Conservation (phyloP, 2,329 filamentous ascomycete species). For the Aspergillus pseudoviridinutans region DNA sequence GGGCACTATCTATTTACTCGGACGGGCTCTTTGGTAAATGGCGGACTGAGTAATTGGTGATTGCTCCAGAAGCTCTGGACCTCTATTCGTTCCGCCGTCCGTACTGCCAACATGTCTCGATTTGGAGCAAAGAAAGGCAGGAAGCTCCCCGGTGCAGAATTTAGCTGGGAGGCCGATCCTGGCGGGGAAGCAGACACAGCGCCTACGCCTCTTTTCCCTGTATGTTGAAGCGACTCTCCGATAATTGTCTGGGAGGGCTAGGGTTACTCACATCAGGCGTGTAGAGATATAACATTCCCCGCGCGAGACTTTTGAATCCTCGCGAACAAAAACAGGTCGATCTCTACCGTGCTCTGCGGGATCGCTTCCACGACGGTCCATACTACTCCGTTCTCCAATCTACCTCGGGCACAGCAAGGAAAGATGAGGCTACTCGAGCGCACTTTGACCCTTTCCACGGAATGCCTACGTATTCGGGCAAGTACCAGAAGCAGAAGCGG, state of each 20-base stretch:
- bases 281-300: constrained; percentile 37
- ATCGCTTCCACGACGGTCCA: constrained; percentile 56
- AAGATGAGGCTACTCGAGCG: constrained; percentile 40
- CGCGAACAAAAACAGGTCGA: constrained; percentile 48
- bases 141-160: constrained; percentile 39
- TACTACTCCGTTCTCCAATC: constrained; percentile 54
- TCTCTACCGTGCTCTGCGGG: constrained; percentile 50
- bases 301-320: constrained; percentile 27
- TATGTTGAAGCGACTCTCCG: constrained; percentile 24
- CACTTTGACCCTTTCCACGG: constrained; percentile 60
- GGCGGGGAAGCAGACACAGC: constrained; percentile 41
- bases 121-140: constrained; percentile 36
- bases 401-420: constrained; percentile 38
- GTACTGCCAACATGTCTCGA: constrained; percentile 33
- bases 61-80: neutral
- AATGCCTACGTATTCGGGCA: constrained; percentile 57
- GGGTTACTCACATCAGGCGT: neutral
- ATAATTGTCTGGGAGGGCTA: neutral
- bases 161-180: constrained; percentile 38
- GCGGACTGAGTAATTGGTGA: neutral
- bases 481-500: constrained; percentile 55
- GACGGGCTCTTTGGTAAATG: neutral
- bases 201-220: constrained; percentile 47
- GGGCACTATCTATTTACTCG: neutral
- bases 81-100: neutral